Percentiles rank a stretch among this genome's conserved stretches.
Evolutionary conservation across 768 basidiomycete species (phyloP).

Genomic region (Leucocoprinus leucothites): DNA sequence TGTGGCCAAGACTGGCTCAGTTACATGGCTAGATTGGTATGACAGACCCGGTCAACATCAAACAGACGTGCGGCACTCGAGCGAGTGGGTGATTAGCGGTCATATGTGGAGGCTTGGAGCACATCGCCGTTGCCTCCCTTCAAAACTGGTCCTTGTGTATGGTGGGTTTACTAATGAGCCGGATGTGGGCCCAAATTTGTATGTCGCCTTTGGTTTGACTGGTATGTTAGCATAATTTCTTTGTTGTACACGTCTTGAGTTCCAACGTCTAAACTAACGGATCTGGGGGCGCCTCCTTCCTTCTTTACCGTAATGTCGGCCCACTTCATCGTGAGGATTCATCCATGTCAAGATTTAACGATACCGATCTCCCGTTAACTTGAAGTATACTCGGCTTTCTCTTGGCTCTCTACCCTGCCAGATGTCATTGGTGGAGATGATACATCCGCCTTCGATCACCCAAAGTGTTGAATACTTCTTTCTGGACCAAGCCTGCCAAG

Average conservation of each 20-base stretch:
- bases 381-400: constrained; percentile 20
- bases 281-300: no score
- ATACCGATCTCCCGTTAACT: constrained; percentile 23
- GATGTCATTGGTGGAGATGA: constrained; percentile 16
- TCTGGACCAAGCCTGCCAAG: constrained; percentile 22
- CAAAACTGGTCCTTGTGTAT: no score
- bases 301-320: not conserved
- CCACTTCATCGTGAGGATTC: constrained; percentile 17
- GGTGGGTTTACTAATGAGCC: no score
- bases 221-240: no score
- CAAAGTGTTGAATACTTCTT: constrained; percentile 16
- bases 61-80: constrained; percentile 1
- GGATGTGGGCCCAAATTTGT: no score
- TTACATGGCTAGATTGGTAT: not conserved
- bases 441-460: constrained; percentile 21
- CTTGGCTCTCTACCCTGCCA: constrained; percentile 26
- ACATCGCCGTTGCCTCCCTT: not conserved
- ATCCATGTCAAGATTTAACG: constrained; percentile 21
- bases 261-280: no score
- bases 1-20: not conserved
- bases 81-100: not conserved
- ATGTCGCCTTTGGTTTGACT: no score
- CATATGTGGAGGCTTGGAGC: not conserved
- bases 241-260: no score
- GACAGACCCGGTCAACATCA: not conserved